Base-by-base conservation (phyloP, 306 rosid genomes). In the Acmispon strigosus region DNA sequence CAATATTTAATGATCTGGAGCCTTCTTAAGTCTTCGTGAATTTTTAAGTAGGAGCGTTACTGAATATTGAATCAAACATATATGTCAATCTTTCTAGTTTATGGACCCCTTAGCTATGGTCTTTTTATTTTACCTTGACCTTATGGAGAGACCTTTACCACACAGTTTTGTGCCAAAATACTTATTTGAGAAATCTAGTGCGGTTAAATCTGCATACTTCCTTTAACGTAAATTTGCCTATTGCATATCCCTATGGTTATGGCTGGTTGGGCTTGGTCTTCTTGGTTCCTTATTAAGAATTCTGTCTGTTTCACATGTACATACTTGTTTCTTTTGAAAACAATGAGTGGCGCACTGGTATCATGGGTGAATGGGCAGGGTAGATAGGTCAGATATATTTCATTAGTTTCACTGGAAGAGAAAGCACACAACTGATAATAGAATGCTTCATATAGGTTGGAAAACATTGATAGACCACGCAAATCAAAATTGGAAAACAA, bases 361-460 rank as follows among this genome's bases (percentile, higher is more conserved):
- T 60, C 44, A 2, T 69, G 55, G 34, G 63, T 59, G 17, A 42
- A 37, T 70, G 4, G 37, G 61, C 49, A 11, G 45, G 69, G 54
- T 41, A 36, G 44, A 56, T 19, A 3, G 20, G 70, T 15, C 13
- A 22, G 22, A 11, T 13, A 57, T 44, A 52, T 19, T 72, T 53
- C 18, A 54, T 62, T 73, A 16, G 65, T 56, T 62, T 75, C 69
- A 62, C 57, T 20, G 16, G 27, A 66, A 68, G 55, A n/a, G n/a
- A 65, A 49, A 69, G 8, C 27, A 20, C 18, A 42, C 52, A 19
- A 50, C 67, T 69, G 56, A 24, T 9, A 74, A 52, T 69, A 16
- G 51, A 59, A 29, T 76, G 75, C 42, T 70, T 77, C 54, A n/a
- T 61, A 24, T 75, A 93, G 98, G 89, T 93, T 52, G 81, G 10